phyloP scores from a whole-genome alignment of 73 alveolate genomes.

The Paraurostyla sp. region DNA sequence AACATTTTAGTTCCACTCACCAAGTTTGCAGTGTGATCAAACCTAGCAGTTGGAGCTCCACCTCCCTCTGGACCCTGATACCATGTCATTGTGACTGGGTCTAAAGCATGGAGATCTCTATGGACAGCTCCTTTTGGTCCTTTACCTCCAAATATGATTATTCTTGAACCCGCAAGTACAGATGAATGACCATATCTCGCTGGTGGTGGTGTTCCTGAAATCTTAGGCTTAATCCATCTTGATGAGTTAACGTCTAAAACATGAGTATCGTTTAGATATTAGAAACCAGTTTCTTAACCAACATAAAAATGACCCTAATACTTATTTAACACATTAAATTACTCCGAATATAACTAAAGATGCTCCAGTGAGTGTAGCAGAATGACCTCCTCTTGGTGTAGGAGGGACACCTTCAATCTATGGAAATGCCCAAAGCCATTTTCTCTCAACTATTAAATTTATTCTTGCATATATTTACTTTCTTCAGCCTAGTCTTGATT shows the following conservation, averaged over 20 bases:
- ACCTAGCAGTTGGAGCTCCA: conserved; percentile 98
- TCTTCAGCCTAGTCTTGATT: conserved; percentile 4
- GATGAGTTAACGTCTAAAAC: conserved; percentile 97
- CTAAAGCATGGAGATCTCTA: conserved; percentile 98
- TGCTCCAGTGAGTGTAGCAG: conserved; percentile 98
- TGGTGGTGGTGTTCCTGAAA: conserved; percentile 98
- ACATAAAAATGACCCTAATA: conserved; percentile 91
- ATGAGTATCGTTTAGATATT: conserved; percentile 96
- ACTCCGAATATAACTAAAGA: conserved; percentile 96
- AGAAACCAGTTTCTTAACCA: conserved; percentile 95
- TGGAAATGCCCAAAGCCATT: conserved; percentile 94
- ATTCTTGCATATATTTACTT: not conserved
- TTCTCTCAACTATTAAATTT: conserved; percentile 74
- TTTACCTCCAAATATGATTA: conserved; percentile 96
- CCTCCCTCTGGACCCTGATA: conserved; percentile 99
- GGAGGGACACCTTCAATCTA: conserved; percentile 98
- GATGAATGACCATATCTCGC: conserved; percentile 98
- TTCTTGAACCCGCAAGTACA: conserved; percentile 96
- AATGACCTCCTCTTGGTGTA: conserved; percentile 98
- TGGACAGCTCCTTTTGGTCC: conserved; percentile 84
- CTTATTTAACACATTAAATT: conserved; percentile 5
- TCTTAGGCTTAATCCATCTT: conserved; percentile 96
- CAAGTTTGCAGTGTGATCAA: conserved; percentile 97
- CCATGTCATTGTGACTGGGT: conserved; percentile 99
- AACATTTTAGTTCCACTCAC: conserved; percentile 96